Base-by-base conservation (phyloP, 306 rosid species). In the Elaeagnus macrophylla region DNA sequence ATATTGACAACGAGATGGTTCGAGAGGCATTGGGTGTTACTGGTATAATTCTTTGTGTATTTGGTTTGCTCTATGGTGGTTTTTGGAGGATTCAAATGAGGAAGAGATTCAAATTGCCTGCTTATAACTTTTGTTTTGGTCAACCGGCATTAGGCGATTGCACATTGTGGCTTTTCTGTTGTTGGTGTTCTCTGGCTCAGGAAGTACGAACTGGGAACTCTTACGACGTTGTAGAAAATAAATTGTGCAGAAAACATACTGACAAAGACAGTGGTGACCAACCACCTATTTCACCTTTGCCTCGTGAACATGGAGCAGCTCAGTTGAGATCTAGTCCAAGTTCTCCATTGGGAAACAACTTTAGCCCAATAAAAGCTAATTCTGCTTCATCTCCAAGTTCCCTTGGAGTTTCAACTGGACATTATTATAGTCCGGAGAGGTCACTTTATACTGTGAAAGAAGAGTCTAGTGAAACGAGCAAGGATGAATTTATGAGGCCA, bases 81-180 rank as follows among this genome's bases (percentile, higher is more conserved):
- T 91, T 91, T 77, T 91, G 97, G 97, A 83, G 97, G 83, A 91
- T 86, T 53, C 93, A 67, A 77, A 91, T 91, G 96, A 78, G 96
- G 70, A 86, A 86, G 77, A 84, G 89, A 64, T 91, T 76, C 76
- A 82, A 80, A 54, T 72, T 91, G 68, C 96, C 97, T 41, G n/a
- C 80, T 39, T 86, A 82, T 66, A 37, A 67, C 72, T 91, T 91
- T 70, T 91, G 96, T 67, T 86, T 69, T 62, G 91, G 94, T 39
- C 54, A 78, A 52, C 78, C 85, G 0, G 78, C 81, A 5, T 65
- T 64, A 44, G 69, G 96, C 54, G 97, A 91, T 72, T 91, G 83
- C 70, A 68, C 78, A 37, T 68, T 91, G 60, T 91, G 97, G 96
- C 83, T 91, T 45, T 86, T 62, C 78, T 91, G 97, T 66, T 83